phyloP scores from a whole-genome alignment of 192 early-diverging fungal species.

The Gaertneriomyces semiglobifer region DNA sequence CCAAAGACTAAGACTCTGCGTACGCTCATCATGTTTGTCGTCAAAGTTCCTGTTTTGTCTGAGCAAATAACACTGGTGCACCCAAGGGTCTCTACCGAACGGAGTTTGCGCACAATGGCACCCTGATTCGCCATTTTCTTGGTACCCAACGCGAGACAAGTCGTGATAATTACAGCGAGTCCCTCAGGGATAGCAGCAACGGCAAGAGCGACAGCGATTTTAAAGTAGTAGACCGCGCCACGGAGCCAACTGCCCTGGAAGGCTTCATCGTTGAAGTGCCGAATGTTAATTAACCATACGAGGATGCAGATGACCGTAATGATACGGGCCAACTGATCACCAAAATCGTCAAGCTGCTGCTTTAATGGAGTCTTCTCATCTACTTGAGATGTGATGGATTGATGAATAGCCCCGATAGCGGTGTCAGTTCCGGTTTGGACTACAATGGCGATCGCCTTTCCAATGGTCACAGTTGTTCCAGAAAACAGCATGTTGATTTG shows the following conservation, averaged over 20 bases:
- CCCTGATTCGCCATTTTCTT: conserved; percentile 95
- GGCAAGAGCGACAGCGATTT: conserved; percentile 96
- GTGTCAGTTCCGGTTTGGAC: conserved; percentile 82
- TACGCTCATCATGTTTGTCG: conserved; percentile 94
- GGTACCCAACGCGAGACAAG: conserved; percentile 94
- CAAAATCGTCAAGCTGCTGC: conserved; percentile 94
- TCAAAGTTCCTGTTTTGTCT: conserved; percentile 99
- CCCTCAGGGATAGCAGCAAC: conserved; percentile 99
- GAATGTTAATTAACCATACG: conserved; percentile 97
- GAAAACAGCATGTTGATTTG: conserved; percentile 96
- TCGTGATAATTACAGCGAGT: conserved; percentile 96
- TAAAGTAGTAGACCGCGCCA: conserved; percentile 98
- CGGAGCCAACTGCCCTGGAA: conserved; percentile 73
- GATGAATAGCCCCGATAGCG: conserved; percentile 92
- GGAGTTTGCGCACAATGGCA: conserved; percentile 92
- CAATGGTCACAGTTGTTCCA: conserved; percentile 90
- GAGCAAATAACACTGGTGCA: conserved; percentile 98
- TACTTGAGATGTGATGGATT: conserved; percentile 76
- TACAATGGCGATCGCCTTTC: conserved; percentile 85
- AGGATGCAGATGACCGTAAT: conserved; percentile 87
- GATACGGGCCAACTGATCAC: conserved; percentile 54
- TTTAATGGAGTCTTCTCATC: conserved; percentile 95
- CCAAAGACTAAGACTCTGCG: conserved; percentile 44
- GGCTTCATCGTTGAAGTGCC: conserved; percentile 87
- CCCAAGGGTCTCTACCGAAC: conserved; percentile 93